These are phyloP conservation scores for Linnemannia schmuckeri DNA, from an alignment of 192 early-diverging fungal species.

Conservation along the genomic window DNA sequence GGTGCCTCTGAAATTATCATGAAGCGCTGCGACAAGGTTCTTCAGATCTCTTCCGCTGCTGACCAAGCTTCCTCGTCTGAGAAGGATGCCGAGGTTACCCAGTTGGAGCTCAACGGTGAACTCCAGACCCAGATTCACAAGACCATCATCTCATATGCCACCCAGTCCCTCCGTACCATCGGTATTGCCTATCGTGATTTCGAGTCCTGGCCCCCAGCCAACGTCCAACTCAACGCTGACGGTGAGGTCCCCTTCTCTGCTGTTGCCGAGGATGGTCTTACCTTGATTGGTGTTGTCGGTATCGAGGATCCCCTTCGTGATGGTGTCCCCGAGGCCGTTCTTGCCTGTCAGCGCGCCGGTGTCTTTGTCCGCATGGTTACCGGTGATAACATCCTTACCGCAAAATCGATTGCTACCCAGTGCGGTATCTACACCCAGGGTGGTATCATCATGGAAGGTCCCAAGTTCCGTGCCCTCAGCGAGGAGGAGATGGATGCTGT, in stretches of 20 bases:
- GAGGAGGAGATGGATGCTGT: slow-evolving; percentile 89
- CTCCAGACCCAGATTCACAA: slow-evolving; percentile 56
- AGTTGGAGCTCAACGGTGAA: slow-evolving; percentile 46
- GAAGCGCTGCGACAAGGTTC: slow-evolving; percentile 70
- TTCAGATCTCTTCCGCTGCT: slow-evolving; percentile 54
- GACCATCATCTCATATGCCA: slow-evolving; percentile 78
- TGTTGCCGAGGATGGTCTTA: slow-evolving; percentile 68
- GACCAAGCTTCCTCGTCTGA: slow-evolving; percentile 31
- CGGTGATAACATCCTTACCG: slow-evolving; percentile 94
- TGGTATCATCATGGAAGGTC: slow-evolving; percentile 95
- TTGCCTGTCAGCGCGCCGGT: slow-evolving; percentile 88
- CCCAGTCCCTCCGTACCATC: slow-evolving; percentile 90
- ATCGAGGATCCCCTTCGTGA: slow-evolving; percentile 97
- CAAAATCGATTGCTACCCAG: slow-evolving; percentile 91
- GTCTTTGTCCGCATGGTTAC: slow-evolving; percentile 99
- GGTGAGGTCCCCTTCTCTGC: slow-evolving; percentile 69
- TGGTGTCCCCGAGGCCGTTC: slow-evolving; percentile 93
- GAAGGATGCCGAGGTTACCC: slow-evolving; percentile 46
- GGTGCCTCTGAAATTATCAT: slow-evolving; percentile 92
- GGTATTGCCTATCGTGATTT: slow-evolving; percentile 88
- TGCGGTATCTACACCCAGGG: slow-evolving; percentile 92
- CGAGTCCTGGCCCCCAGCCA: slow-evolving; percentile 67
- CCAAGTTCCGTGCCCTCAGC: slow-evolving; percentile 88
- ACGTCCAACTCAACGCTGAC: slow-evolving; percentile 53
- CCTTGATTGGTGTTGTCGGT: slow-evolving; percentile 90